These are phyloP conservation scores for Arctostaphylos glauca DNA, from an alignment of 148 eudicot species.

Conservation along the genomic window DNA sequence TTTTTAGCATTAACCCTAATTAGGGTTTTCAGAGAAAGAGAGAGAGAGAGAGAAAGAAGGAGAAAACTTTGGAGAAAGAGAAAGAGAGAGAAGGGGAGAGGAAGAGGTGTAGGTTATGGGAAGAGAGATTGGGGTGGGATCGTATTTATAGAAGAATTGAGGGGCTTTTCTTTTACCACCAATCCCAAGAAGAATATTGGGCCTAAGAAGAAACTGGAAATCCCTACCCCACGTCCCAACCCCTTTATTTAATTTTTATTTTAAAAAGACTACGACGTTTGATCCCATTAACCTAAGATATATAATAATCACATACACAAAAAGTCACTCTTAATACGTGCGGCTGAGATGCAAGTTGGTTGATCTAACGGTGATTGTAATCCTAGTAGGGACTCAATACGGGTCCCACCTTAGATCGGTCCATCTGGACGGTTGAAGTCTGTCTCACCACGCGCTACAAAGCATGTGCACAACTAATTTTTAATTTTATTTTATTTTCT, in stretches of 20 bases:
- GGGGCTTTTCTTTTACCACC: neutral
- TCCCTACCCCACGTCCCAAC: neutral
- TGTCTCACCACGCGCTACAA: constrained; percentile 9
- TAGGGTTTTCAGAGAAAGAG: neutral
- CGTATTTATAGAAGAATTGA: constrained; percentile 3
- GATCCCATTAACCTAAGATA: constrained; percentile 11
- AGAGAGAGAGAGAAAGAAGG: neutral
- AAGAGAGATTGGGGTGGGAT: neutral
- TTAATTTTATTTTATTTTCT: too few relatives aligned
- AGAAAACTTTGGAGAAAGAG: neutral
- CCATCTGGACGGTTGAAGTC: neutral
- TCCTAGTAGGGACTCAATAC: neutral
- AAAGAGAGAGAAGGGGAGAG: neutral
- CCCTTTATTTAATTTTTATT: constrained; percentile 7
- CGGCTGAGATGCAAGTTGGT: neutral
- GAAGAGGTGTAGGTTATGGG: constrained; percentile 3
- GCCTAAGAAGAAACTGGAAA: constrained; percentile 18
- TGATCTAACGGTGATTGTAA: constrained; percentile 25
- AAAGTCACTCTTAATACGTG: neutral
- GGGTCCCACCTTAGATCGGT: constrained; percentile 14
- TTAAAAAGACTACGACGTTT: constrained; percentile 28
- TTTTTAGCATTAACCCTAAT: neutral
- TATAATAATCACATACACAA: neutral
- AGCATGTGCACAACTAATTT: neutral
- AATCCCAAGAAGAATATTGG: constrained; percentile 55